Percentiles rank a stretch among this genome's conserved stretches.
phyloP scores from a whole-genome alignment of 306 rosid genomes.

The Corylus avellana region DNA sequence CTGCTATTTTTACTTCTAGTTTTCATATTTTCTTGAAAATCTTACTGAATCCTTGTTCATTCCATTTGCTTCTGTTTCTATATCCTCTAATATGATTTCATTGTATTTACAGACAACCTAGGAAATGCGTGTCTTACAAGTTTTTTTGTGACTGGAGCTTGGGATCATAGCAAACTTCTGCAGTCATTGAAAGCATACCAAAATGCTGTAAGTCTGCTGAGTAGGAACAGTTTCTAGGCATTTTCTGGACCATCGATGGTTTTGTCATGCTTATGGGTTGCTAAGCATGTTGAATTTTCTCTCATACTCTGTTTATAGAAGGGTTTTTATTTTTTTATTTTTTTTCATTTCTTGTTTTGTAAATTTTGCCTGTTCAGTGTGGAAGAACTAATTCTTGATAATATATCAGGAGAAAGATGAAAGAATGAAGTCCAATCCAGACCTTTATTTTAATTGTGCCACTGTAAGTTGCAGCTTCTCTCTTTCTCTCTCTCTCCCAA shows the following conservation, averaged over 20 bases:
- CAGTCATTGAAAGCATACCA: conserved; percentile 94
- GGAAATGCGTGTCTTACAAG: conserved; percentile 94
- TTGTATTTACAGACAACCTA: conserved; percentile 72
- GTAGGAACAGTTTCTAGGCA: conserved; percentile 25
- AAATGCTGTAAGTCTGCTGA: conserved; percentile 82
- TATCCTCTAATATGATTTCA: conserved; percentile 17
- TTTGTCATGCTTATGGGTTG: conserved; percentile 9
- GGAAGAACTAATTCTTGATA: conserved; percentile 38
- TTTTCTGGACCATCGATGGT: not conserved
- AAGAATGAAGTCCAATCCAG: conserved; percentile 82
- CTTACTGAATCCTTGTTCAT: not conserved
- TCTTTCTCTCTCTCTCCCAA: not conserved
- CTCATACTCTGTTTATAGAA: conserved; percentile 14
- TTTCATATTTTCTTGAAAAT: not conserved
- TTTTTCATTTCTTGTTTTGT: conserved; percentile 14
- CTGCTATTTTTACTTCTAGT: not conserved
- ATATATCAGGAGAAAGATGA: conserved; percentile 88
- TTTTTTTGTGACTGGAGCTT: conserved; percentile 88
- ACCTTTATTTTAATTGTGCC: conserved; percentile 81
- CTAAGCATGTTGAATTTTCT: not conserved
- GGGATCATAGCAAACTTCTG: conserved; percentile 84
- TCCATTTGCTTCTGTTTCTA: conserved; percentile 1
- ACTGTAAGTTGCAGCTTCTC: conserved; percentile 55
- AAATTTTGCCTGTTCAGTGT: conserved; percentile 25
- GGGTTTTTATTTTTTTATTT: not conserved